These are phyloP conservation scores for Blastobotrys arbuscula DNA, from an alignment of 1,139 yeast genomes.

Conservation along the genomic window DNA sequence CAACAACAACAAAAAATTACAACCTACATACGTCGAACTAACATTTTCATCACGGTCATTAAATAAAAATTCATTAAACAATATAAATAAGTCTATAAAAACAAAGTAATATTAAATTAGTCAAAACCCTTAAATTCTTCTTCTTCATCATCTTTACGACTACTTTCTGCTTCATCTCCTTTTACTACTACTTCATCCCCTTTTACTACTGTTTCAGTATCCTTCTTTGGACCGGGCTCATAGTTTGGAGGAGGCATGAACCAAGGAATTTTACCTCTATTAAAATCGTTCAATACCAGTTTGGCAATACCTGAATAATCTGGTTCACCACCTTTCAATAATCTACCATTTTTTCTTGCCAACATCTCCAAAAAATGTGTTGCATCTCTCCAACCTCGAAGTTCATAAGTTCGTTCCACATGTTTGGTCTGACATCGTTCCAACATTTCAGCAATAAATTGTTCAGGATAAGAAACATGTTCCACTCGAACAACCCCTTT, in stretches of 20 bases:
- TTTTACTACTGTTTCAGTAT: constrained; percentile 17
- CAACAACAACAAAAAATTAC: too few relatives aligned
- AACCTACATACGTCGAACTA: too few relatives aligned
- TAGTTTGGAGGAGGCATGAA: constrained; percentile 71
- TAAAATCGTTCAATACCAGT: constrained; percentile 85
- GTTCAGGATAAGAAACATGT: constrained; percentile 92
- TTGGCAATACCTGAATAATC: constrained; percentile 93
- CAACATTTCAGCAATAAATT: constrained; percentile 83
- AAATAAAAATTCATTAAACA: neutral
- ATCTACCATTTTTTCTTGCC: constrained; percentile 89
- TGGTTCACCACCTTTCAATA: constrained; percentile 96
- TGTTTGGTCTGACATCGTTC: constrained; percentile 84
- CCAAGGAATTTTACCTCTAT: constrained; percentile 98
- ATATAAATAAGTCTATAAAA: constrained; percentile 11
- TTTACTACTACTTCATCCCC: constrained; percentile 12
- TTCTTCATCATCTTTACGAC: constrained; percentile 5
- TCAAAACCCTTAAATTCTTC: constrained; percentile 23
- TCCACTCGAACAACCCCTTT: constrained; percentile 98
- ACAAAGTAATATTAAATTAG: neutral
- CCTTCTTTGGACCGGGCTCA: constrained; percentile 39
- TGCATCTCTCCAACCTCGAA: constrained; percentile 85
- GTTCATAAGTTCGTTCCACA: constrained; percentile 91
- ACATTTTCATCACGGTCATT: neutral
- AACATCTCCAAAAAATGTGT: constrained; percentile 80
- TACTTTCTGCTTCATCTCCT: constrained; percentile 3